phyloP scores from a whole-genome alignment of 2,329 filamentous ascomycete species.

The Hypoxylon sp. region DNA sequence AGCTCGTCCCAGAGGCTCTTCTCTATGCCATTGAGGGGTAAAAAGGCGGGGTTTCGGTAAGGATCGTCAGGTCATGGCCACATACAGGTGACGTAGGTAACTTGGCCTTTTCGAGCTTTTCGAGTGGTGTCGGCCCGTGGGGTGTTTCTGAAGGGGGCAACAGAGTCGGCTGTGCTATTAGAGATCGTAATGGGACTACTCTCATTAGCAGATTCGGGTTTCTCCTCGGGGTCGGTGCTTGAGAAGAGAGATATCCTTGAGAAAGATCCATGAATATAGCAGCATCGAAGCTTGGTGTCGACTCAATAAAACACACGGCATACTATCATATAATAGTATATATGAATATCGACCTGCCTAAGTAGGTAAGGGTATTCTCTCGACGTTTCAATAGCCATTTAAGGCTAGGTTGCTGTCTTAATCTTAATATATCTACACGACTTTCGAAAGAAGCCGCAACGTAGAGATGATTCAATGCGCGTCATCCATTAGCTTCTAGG shows the following conservation, averaged over 20 bases:
- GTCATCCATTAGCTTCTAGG: conserved; percentile 14
- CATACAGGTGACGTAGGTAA: conserved; percentile 39
- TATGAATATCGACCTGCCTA: not conserved
- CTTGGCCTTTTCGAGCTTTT: no score
- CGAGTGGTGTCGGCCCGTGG: conserved; percentile 23
- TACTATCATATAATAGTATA: not conserved
- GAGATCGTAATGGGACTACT: conserved; percentile 16
- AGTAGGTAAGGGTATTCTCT: conserved; percentile 1
- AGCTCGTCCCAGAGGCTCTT: conserved; percentile 29
- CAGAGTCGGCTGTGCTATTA: conserved; percentile 9
- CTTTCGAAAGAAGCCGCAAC: not conserved
- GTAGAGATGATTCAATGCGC: conserved; percentile 13
- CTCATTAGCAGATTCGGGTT: conserved; percentile 1
- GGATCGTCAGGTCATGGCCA: conserved; percentile 40
- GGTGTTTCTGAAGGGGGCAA: conserved; percentile 15
- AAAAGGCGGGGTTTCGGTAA: conserved; percentile 33
- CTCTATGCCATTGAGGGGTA: conserved; percentile 34
- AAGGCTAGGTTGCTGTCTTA: not conserved
- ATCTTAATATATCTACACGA: not conserved
- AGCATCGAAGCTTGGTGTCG: not conserved
- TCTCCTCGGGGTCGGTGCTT: not conserved
- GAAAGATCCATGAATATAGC: not conserved
- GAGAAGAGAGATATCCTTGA: no score
- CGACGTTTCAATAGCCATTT: conserved; percentile 11
- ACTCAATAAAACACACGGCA: not conserved